A percentile compares a stretch with the other conserved stretches of the same genome.
phyloP scores from a whole-genome alignment of 148 eudicot species.

The Heliamphora exappendiculata region DNA sequence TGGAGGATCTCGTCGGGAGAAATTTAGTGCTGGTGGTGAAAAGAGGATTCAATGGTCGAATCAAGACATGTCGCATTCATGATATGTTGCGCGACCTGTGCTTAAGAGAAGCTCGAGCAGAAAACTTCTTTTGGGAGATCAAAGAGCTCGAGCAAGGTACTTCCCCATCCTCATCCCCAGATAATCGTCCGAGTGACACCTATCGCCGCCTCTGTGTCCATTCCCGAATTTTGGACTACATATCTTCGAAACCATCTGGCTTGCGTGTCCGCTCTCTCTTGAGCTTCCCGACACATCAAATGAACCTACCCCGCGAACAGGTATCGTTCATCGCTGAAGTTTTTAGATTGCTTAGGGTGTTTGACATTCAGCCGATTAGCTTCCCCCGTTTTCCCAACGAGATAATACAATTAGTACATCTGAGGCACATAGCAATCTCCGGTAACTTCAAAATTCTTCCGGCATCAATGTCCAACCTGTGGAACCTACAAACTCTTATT shows the following conservation, averaged over 20 bases:
- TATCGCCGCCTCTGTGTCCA: slow-evolving; percentile 32
- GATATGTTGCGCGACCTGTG: slow-evolving; percentile 34
- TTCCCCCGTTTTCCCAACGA: slow-evolving; percentile 22
- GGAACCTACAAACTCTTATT: slow-evolving; percentile 36
- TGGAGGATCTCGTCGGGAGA: slow-evolving; percentile 31
- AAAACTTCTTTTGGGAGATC: slow-evolving; percentile 19
- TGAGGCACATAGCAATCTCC: slow-evolving; percentile 27
- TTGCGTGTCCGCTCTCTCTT: slow-evolving; percentile 30
- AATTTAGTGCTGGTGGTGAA: slow-evolving; percentile 24
- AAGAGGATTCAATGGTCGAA: slow-evolving; percentile 15
- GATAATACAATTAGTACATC: slow-evolving; percentile 18
- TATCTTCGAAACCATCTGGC: slow-evolving; percentile 20
- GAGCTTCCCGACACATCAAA: slow-evolving; percentile 20
- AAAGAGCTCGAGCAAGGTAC: slow-evolving; percentile 2
- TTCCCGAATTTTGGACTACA: slow-evolving; percentile 19
- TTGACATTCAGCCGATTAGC: slow-evolving; percentile 21
- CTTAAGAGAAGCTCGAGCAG: slow-evolving; percentile 20
- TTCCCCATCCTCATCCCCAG: not conserved
- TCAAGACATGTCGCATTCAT: slow-evolving; percentile 38
- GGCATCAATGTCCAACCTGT: slow-evolving; percentile 17
- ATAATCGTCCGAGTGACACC: not conserved
- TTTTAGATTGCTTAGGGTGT: slow-evolving; percentile 28
- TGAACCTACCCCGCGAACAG: not conserved
- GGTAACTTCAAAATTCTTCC: slow-evolving; percentile 23
- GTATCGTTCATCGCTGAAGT: slow-evolving; percentile 21